Evolutionary conservation across 371 early-diverging fungal species (phyloP), one percentile per base, ranked within the genome.

Genomic region (Mortierella sp.): DNA sequence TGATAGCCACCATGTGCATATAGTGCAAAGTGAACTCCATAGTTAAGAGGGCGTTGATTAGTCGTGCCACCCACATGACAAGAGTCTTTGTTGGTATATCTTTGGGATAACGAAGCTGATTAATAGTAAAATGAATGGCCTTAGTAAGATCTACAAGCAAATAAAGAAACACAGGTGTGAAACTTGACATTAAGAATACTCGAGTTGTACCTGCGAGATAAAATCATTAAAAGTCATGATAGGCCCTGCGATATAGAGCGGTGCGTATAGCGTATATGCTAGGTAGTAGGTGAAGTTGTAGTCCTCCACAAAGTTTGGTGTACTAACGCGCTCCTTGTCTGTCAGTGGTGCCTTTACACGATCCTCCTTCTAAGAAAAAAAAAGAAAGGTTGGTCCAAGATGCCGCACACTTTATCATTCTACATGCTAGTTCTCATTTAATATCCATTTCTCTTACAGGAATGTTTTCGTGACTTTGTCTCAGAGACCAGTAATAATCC

Each of bases 171-270:
- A 8, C 3, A 35, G 35, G 35, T 5, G 26, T 60, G 14, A 5
- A 60, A 12, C 9, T 60, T 60, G 61, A n/a, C 20, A 16, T 37
- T 5, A 3, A 37, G 32, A 20, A 10, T 22, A 5, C 20, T 39
- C 49, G 26, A 14, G 5, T 8, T 26, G 28, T 87, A 93, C 94
- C 87, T 97, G 97, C 45, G 92, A 89, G 5, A 94, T 78, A 80
- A 95, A 98, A 70, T 95, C 92, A 84, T 98, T 98, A 85, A 91
- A 98, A 0, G 97, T 93, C 70, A 97, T 93, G 62, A 98, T 97
- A 10, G 99, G 99, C 0, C 99, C 99, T 32, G 98, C 96, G 43
- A 97, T 83, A 69, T 94, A 97, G 40, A 98, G 87, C 1, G 99
- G 99, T 1, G 94, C 90, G 71, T 98, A 98, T 12, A 96, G 72